Percentiles rank a stretch among this genome's conserved stretches.
Evolutionary conservation across 306 rosid species (phyloP).

Genomic region (Rosa persica): DNA sequence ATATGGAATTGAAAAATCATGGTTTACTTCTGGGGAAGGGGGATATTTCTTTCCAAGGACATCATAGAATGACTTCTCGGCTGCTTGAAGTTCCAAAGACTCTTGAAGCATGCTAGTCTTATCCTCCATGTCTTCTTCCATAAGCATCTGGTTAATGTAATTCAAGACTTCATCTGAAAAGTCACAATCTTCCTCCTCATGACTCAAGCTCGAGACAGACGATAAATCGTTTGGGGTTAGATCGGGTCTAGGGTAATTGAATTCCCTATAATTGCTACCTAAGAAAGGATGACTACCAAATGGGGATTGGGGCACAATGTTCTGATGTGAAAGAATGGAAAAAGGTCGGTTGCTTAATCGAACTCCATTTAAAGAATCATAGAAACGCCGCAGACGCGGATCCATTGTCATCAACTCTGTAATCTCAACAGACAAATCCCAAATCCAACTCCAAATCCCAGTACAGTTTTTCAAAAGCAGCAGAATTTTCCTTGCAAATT

Average conservation of each 20-base stretch:
- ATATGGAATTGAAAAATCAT: conserved; percentile 27
- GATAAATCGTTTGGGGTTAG: conserved; percentile 31
- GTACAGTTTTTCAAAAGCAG: conserved; percentile 13
- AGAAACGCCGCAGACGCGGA: conserved; percentile 36
- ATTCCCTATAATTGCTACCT: conserved; percentile 36
- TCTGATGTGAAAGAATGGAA: conserved; percentile 41
- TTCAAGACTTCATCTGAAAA: conserved; percentile 80
- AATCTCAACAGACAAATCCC: conserved; percentile 17
- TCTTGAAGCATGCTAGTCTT: conserved; percentile 81
- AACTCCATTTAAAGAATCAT: conserved; percentile 44
- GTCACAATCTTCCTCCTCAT: conserved; percentile 84
- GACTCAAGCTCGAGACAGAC: conserved; percentile 40
- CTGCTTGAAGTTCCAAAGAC: conserved; percentile 90
- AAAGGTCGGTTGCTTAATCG: conserved; percentile 46
- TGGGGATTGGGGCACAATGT: conserved; percentile 34
- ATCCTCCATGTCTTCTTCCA: conserved; percentile 96
- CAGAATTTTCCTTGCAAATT: conserved; percentile 16
- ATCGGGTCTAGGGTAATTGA: conserved; percentile 43
- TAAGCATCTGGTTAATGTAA: conserved; percentile 85
- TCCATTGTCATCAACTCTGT: conserved; percentile 50
- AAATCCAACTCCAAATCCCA: conserved; percentile 26
- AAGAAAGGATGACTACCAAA: conserved; percentile 31
- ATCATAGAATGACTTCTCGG: conserved; percentile 87
- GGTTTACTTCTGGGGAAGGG: conserved; percentile 47
- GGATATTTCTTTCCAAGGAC: conserved; percentile 85